Base-by-base conservation (phyloP, 2,329 filamentous ascomycete species). In the Fusarium praegraminearum region DNA sequence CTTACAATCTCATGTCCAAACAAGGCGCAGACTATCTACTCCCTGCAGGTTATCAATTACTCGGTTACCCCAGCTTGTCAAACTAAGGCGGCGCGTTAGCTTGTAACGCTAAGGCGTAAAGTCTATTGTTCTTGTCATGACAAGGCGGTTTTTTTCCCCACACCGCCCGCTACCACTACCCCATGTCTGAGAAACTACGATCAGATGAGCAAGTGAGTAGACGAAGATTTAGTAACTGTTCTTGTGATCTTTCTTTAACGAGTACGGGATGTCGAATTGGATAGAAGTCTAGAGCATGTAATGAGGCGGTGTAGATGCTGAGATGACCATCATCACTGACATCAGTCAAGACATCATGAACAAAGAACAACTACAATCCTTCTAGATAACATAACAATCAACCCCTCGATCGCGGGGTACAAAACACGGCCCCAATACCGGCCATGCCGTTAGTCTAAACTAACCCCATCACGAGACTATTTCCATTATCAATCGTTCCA, bases 31-130 rank as follows among this genome's bases (percentile, higher is more conserved):
- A 28, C 32, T 47, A 28, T 20, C 9, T 13, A 12, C 1, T 24
- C 5, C 16, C 22, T 26, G 16, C 22, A 43, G 22, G 22, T 16
- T 20, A 18, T 58, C 45, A 36, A 36, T 60, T 43, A 38, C 43
- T 62, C 47, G 41, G 20, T 38, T 62, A 53, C 63, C 58, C 52
- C 59, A 66, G 36, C 62, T 64, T 70, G 67, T 70, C 50, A 66
- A 50, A 67, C 56, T 56, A 70, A 70, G 67, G 67, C 67, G 67
- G 13, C 28, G 18, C 33, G 50, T 53, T 67, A 70, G 67, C 57
- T 70, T 47, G 67, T 70, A 44, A 28, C 52, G 36, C 57, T 54
- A 70, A 64, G 67, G 67, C 67, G 67, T 67, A 67, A 30, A 30
- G 44, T 46, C 18, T 46, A 32, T 32, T 46, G 44, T 46, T 46